Percentiles rank a stretch among this genome's conserved stretches.
Conservation (phyloP, 2,329 filamentous ascomycete genomes). For the Neopestalotiopsis rosae region DNA sequence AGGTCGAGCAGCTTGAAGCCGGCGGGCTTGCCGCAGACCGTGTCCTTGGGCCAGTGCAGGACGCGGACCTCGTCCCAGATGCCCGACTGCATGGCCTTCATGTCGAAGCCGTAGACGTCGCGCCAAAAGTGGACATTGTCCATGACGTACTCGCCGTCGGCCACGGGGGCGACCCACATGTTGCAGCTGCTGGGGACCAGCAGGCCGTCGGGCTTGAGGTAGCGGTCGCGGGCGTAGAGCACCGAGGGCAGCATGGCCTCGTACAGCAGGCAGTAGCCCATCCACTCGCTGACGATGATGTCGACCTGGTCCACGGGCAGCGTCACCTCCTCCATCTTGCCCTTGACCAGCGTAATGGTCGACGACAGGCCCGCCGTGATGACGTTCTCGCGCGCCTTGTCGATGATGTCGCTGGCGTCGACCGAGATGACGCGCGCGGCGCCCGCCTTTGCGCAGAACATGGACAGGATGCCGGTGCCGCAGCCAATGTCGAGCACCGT, state of each 20-base stretch:
- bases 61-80: conserved; percentile 85
- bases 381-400: conserved; percentile 84
- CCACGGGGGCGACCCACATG: conserved; percentile 80
- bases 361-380: conserved; percentile 78
- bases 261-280: conserved; percentile 93
- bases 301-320: conserved; percentile 83
- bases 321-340: conserved; percentile 85
- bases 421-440: conserved; percentile 88
- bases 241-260: conserved; percentile 97
- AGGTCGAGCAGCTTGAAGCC: conserved; percentile 80
- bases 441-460: conserved; percentile 93
- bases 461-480: conserved; percentile 84
- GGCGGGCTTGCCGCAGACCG: conserved; percentile 63
- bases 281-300: conserved; percentile 97
- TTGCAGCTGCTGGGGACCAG: conserved; percentile 87
- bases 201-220: conserved; percentile 79
- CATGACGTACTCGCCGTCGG: conserved; percentile 76
- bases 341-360: conserved; percentile 79
- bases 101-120: conserved; percentile 93
- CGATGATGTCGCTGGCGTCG: conserved; percentile 89
- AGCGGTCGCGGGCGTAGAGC: conserved; percentile 84
- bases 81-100: conserved; percentile 85
- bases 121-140: conserved; percentile 87
- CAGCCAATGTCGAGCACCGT: conserved; percentile 91
- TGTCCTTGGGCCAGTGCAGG: conserved; percentile 67